Evolutionary conservation across 345 rosid genomes (phyloP), one percentile per base, ranked within the genome.

Genomic region (Dipteronia sinensis): DNA sequence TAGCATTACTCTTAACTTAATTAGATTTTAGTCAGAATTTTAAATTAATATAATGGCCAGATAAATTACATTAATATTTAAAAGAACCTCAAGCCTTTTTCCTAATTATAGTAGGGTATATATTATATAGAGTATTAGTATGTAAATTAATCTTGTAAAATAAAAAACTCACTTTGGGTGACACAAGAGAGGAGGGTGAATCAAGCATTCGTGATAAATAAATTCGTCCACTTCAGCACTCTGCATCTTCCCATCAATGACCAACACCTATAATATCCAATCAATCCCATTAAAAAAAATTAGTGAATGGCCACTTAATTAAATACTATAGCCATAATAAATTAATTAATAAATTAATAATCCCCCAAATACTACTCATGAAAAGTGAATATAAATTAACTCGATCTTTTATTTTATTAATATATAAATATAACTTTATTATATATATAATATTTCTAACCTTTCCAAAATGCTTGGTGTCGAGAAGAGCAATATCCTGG

Each of bases 191-290:
- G 99, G 80, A 3, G 97, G 98, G 71, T 95, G 99, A 74, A 95
- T 92, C 83, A 95, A 84, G 83, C 97, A 95, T 78, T 93, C 98
- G 67, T 93, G 98, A 79, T 95, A 95, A 55, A 95, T 91, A 78
- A 95, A 95, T 80, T 95, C 99, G 65, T 95, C 99, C 67, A 83
- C 85, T 82, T 93, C 99, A 3, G 99, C 99, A 79, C 97, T 95
- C 87, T 95, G 99, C 96, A 95, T 93, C 85, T 95, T 95, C 46
- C 99, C 99, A 76, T 95, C 98, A 73, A 95, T 90, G 80, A 95
- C 94, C 83, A 95, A 80, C 27, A 92, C 96, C 98, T 95, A 64
- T 58, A 77, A 46, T 46, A 46, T 31, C 17, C 19, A 67, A 20
- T 64, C 23, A 61, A 40, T 5, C 16, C 31, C 46, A 42, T 42